Conservation (phyloP, 805 yeast species). For the Myxozyma neotropica region DNA sequence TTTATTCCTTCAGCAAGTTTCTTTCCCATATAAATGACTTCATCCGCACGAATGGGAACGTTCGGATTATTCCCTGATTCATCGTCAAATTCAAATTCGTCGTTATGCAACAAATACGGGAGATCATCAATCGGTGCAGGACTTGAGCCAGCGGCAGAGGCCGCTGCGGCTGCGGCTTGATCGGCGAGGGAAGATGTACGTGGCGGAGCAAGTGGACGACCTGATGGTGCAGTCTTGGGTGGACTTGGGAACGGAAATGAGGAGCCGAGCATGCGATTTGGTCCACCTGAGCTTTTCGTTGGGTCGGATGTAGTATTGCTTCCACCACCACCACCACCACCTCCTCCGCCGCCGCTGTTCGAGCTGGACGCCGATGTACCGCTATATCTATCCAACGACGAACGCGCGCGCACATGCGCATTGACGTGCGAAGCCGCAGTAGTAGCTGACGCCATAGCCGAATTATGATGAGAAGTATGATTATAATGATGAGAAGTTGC, state of each 20-base stretch:
- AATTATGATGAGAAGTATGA: neutral
- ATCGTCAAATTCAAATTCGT: slow-evolving; percentile 31
- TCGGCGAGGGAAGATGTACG: slow-evolving; percentile 27
- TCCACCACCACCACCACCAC: slow-evolving; percentile 7
- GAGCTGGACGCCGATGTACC: slow-evolving; percentile 6
- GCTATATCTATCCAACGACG: neutral
- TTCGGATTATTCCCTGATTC: slow-evolving; percentile 9
- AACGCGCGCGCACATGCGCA: slow-evolving; percentile 11
- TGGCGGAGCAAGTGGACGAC: slow-evolving; percentile 30
- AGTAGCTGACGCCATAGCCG: neutral
- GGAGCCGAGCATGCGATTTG: slow-evolving; percentile 7
- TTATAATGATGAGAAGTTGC: neutral
- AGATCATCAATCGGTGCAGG: slow-evolving; percentile 4
- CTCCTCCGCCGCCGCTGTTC: slow-evolving; percentile 3
- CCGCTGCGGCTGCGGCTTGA: neutral
- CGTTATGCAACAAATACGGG: slow-evolving; percentile 11
- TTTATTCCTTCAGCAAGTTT: slow-evolving; percentile 36
- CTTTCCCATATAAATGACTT: slow-evolving; percentile 35
- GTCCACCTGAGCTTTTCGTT: neutral
- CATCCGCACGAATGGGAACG: slow-evolving; percentile 32
- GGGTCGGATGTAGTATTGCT: too few species aligned
- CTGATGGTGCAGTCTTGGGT: slow-evolving; percentile 32
- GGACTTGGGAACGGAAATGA: slow-evolving; percentile 34
- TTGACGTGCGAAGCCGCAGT: slow-evolving; percentile 6
- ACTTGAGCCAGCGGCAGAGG: neutral